phyloP scores from a whole-genome alignment of 1,284 basidiomycete species.

The Moesziomyces aphidis region DNA sequence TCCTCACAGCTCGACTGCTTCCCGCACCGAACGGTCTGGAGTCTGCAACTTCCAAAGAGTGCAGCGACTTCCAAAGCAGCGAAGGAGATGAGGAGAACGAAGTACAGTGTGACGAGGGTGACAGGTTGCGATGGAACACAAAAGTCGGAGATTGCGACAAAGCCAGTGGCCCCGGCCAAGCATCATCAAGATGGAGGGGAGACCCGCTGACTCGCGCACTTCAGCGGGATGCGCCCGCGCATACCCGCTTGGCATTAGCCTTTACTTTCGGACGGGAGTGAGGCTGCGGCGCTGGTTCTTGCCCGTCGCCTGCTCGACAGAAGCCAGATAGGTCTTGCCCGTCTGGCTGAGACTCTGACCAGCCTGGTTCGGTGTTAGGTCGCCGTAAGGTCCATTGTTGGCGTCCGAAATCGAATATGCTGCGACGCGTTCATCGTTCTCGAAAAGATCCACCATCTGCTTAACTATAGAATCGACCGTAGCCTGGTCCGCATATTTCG shows the following conservation, averaged over 20 bases:
- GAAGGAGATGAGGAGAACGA: too few relatives aligned
- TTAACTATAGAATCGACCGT: constrained; percentile 42
- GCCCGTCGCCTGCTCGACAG: constrained; percentile 21
- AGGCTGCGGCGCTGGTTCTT: constrained; percentile 15
- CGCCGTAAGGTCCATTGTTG: constrained; percentile 46
- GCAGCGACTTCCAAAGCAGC: too few relatives aligned
- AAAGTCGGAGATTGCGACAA: too few relatives aligned
- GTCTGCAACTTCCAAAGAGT: too few relatives aligned
- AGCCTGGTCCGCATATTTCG: constrained; percentile 43
- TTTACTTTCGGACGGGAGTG: constrained; percentile 23
- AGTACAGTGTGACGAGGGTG: too few relatives aligned
- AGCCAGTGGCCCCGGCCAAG: background rate
- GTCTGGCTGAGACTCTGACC: constrained; percentile 38
- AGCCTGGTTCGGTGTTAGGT: constrained; percentile 40
- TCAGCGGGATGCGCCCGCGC: too few relatives aligned
- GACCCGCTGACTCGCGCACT: too few relatives aligned
- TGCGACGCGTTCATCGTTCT: constrained; percentile 45
- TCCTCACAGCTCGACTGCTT: too few relatives aligned
- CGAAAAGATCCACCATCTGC: constrained; percentile 49
- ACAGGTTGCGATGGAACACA: too few relatives aligned
- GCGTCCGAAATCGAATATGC: constrained; percentile 56
- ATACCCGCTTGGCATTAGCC: too few relatives aligned
- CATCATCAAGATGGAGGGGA: background rate
- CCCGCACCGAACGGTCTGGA: too few relatives aligned
- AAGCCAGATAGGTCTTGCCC: constrained; percentile 33